Conservation (phyloP, 2,329 filamentous ascomycete genomes). For the Fusarium lyarnte region DNA sequence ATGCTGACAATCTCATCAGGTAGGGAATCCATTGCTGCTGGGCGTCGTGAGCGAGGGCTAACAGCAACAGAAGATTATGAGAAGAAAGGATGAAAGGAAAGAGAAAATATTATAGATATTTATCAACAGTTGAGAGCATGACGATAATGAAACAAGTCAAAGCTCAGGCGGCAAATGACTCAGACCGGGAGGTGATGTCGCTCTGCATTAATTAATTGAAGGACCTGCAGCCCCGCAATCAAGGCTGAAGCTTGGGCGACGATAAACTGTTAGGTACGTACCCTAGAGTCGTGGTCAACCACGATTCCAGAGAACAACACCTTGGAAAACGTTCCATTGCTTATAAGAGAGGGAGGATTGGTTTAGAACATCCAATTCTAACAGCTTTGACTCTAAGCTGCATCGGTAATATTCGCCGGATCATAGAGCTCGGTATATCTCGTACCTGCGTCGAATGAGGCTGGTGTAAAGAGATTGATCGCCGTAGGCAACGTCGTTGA, state of each 20-base stretch:
- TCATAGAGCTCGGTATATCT: background rate
- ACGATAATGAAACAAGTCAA: background rate
- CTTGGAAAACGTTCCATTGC: background rate
- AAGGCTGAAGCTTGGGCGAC: background rate
- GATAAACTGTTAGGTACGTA: no score
- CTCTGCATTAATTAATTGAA: background rate
- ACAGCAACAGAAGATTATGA: no score
- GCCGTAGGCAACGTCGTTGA: background rate
- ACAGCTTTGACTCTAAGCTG: background rate
- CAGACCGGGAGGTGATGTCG: background rate
- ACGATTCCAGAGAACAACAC: background rate
- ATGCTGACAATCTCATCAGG: background rate
- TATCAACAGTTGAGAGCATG: no score
- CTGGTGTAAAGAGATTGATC: background rate
- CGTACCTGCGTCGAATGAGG: background rate
- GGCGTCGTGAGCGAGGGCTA: fast-evolving
- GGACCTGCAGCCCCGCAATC: background rate
- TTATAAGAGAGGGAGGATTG: no score
- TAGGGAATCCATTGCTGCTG: background rate
- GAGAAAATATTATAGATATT: background rate
- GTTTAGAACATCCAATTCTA: no score
- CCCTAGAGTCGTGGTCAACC: background rate
- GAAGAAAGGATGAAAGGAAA: background rate
- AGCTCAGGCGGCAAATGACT: background rate
- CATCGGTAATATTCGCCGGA: background rate